Evolutionary conservation across 768 basidiomycete species (phyloP), one percentile per base, ranked within the genome.

Genomic region (Agaricus blazei): DNA sequence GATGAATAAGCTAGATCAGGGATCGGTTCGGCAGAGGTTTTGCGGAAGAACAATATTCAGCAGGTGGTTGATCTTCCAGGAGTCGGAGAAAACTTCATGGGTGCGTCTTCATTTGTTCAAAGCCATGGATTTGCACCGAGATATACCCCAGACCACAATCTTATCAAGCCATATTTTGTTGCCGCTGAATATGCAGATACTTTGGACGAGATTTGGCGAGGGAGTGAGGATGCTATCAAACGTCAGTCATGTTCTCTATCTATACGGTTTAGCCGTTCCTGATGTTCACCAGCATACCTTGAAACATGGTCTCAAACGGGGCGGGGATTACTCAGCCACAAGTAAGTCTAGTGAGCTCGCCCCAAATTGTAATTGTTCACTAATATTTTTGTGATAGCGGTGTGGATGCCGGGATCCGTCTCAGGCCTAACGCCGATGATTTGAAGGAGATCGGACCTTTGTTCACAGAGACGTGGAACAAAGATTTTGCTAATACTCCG

Each of bases 1-100:
- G n/a, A 12, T 28, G 34, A 9, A 36, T 50, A 14, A 5, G 9
- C 11, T 34, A 56, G 54, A 62, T 77, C 60, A 0, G 63, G 90
- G 6, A 85, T 94, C 52, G 90, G 90, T 2, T 73, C 78, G 0
- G 60, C 64, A 2, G 63, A 68, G 0, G 60, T 85, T 40, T 70
- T 90, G 40, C 62, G 76, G 38, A 69, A 68, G 34, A 68, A 78
- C 50, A 73, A 72, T 11, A 77, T 92, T 31, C 60, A 68, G 6
- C 71, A 74, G 56, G 47, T 81, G 27, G 74, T 87, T 11, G 81
- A 88, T 52, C 77, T 91, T 12, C 87, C 87, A 1, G 85, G 85
- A 14, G 90, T 94, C 0, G 90, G 90, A 9, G 84, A 87, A 63
- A 80, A 89, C 58, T 82, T 80, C 49, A 73, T 76, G 59, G 83